Conservation (phyloP, 192 early-diverging fungal species). For the Podila verticillata region DNA sequence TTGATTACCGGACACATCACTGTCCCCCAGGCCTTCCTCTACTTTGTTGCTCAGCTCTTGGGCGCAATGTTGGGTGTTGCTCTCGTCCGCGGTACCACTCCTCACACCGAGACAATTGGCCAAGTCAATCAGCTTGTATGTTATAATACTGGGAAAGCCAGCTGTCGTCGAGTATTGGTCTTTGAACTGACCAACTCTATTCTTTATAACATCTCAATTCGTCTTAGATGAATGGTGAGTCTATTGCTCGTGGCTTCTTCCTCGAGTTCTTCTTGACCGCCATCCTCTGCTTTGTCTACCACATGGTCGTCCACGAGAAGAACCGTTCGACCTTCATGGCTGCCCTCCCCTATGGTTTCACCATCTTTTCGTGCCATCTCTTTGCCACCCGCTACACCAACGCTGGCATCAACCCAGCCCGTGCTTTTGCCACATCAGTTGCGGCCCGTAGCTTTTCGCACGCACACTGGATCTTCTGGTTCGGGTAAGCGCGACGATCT, state of each 20-base stretch:
- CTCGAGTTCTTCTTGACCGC: conserved; percentile 46
- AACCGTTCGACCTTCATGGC: conserved; percentile 37
- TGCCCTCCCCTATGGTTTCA: conserved; percentile 33
- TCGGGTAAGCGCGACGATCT: conserved; percentile 37
- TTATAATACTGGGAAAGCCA: background rate
- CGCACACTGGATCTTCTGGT: conserved; percentile 75
- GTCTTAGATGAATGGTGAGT: conserved; percentile 7
- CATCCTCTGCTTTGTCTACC: conserved; percentile 37
- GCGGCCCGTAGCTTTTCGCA: conserved; percentile 56
- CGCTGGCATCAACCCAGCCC: conserved; percentile 74
- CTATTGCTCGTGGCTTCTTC: conserved; percentile 43
- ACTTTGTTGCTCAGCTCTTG: conserved; percentile 66
- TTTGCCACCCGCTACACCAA: conserved; percentile 44
- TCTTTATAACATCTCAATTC: background rate
- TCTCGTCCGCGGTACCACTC: conserved; percentile 33
- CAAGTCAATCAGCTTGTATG: conserved; percentile 29
- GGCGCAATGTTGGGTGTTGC: conserved; percentile 66
- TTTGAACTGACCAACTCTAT: background rate
- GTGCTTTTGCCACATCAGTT: conserved; percentile 67
- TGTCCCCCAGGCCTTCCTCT: conserved; percentile 50
- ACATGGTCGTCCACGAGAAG: conserved; percentile 39
- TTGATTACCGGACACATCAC: conserved; percentile 62
- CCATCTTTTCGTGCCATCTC: conserved; percentile 36
- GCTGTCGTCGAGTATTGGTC: background rate
- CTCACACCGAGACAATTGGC: background rate